These are phyloP conservation scores for Extremus antarcticus DNA, from an alignment of 495 filamentous ascomycete species.

Conservation along the genomic window DNA sequence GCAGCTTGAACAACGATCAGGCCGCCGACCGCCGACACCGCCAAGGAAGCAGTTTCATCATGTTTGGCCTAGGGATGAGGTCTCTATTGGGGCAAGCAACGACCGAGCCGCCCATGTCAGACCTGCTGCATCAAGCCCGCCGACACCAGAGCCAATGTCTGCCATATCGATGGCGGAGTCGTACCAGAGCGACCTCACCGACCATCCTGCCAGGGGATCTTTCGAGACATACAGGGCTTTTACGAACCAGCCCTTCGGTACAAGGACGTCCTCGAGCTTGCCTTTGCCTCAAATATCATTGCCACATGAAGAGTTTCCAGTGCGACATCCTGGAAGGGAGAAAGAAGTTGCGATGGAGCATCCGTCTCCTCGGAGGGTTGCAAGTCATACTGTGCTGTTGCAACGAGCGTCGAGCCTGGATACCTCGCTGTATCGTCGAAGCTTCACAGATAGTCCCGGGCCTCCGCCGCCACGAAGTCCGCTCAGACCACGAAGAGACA, in stretches of 20 bases:
- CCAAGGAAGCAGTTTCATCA: not conserved
- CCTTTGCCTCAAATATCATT: conserved; percentile 7
- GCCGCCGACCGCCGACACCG: not conserved
- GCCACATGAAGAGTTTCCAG: conserved; percentile 13
- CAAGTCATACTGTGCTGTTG: conserved; percentile 15
- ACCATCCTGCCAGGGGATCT: conserved; percentile 7
- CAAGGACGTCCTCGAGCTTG: not conserved
- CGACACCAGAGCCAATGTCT: conserved; percentile 15
- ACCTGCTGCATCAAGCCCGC: conserved; percentile 14
- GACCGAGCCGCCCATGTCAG: conserved; percentile 4
- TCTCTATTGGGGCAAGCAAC: not conserved
- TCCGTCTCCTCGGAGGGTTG: conserved; percentile 15
- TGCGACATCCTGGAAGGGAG: conserved; percentile 2
- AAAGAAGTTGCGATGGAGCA: conserved; percentile 17
- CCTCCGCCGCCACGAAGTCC: conserved; percentile 19
- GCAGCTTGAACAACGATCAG: not conserved
- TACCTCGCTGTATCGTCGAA: conserved; percentile 13
- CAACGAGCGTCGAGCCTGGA: conserved; percentile 18
- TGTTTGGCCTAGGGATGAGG: not conserved
- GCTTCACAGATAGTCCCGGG: conserved; percentile 18
- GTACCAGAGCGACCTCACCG: conserved; percentile 1
- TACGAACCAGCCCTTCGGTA: conserved; percentile 3
- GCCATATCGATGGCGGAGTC: conserved; percentile 15
- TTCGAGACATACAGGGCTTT: conserved; percentile 8
- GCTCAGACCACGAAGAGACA: conserved; percentile 9